Base-by-base conservation (phyloP, 495 filamentous ascomycete species). In the Penicillium odoratum region DNA sequence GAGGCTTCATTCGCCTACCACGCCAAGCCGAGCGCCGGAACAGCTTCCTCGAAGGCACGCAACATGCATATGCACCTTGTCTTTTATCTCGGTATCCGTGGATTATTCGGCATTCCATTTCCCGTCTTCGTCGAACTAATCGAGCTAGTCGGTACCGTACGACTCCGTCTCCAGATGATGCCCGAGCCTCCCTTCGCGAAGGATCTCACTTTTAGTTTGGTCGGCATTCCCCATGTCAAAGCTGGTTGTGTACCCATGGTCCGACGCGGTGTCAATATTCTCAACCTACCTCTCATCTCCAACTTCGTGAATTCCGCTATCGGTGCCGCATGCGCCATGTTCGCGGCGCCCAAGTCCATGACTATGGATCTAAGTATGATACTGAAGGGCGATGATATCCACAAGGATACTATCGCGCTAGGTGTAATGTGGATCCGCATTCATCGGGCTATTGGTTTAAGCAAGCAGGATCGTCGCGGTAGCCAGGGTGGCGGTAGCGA, bases 281-380 rank as follows among this genome's bases (percentile, higher is more conserved):
- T 98, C 7, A 96, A 98, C 60, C 75, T 98, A 28, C 93, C 93
- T 0, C 67, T 98, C 46, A 96, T 98, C 61, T 96, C 91, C 0
- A 93, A 96, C 60, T 97, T 98, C 68, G 93, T 96, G 73, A 96
- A 97, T 73, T 96, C 92, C 69, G 91, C 93, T n/a, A 96, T 98
- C 60, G 85, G 81, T 34, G 85, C 93, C 1, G 91, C 92, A 5
- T 85, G 87, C 33, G 88, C 86, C 67, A 90, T 96, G 80, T 97
- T 96, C 58, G 92, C 96, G 43, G 93, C 93, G 15, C 93, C 93
- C n/a, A 98, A 96, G 72, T 93, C 89, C 1, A 88, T 97, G 88
- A 90, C 89, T 3, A 82, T 98, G 56, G 93, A 98, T 64, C 81
- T 98, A 54, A 85, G 88, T 58, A 93, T 92, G 74, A 88, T 97